Percentiles rank a stretch among this genome's conserved stretches.
These are phyloP conservation scores for Acanthamoeba castellanii DNA, from an alignment of 208 protist genomes.

Conservation along the genomic window DNA sequence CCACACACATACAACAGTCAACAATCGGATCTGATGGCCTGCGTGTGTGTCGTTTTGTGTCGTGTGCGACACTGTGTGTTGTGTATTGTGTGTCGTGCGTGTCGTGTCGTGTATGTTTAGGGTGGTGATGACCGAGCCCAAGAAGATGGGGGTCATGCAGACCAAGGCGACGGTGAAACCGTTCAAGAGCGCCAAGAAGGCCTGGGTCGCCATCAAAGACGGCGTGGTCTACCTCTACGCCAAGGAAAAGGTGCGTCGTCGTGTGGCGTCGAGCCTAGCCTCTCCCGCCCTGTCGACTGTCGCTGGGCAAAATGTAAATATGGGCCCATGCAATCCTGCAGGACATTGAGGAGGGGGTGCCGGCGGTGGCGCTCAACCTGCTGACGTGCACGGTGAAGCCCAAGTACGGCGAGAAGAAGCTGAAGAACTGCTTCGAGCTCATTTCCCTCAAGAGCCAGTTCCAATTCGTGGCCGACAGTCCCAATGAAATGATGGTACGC, in stretches of 20 bases:
- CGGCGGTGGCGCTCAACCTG: conserved; percentile 43
- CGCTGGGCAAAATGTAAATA: background rate
- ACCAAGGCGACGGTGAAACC: conserved; percentile 49
- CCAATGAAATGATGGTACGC: conserved; percentile 24
- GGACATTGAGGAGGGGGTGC: conserved; percentile 57
- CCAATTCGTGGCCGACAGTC: conserved; percentile 39
- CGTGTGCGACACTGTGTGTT: too few relatives aligned
- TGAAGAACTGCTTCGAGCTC: conserved; percentile 65
- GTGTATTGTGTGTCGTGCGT: background rate
- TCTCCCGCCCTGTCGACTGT: background rate
- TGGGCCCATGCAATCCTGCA: background rate
- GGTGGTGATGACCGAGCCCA: conserved; percentile 14
- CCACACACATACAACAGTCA: too few relatives aligned
- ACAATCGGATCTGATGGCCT: background rate
- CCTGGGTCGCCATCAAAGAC: conserved; percentile 12
- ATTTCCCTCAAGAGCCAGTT: conserved; percentile 48
- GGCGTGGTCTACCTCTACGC: conserved; percentile 50
- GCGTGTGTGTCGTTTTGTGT: too few relatives aligned
- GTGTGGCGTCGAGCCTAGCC: too few relatives aligned
- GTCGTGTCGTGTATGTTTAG: background rate
- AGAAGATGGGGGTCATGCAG: conserved; percentile 3
- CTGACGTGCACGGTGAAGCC: conserved; percentile 50
- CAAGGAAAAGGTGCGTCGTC: background rate
- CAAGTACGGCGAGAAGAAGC: conserved; percentile 29
- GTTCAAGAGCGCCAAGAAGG: conserved; percentile 50